These are phyloP conservation scores for Diplodia sapinea DNA, from an alignment of 2,329 filamentous ascomycete species.

Conservation along the genomic window DNA sequence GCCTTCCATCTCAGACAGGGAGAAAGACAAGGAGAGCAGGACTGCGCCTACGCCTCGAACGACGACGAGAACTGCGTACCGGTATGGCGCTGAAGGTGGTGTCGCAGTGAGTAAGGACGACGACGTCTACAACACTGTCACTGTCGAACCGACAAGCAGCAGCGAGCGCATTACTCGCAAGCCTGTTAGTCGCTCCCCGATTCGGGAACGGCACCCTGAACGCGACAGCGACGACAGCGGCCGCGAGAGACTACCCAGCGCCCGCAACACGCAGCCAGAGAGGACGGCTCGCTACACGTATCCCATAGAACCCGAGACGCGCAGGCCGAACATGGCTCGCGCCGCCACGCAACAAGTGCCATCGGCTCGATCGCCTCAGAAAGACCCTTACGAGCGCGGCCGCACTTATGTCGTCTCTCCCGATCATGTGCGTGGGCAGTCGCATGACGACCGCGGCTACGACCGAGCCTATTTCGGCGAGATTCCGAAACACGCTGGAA, in stretches of 20 bases:
- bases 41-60: conserved; percentile 37
- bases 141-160: conserved; percentile 40
- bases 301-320: neutral
- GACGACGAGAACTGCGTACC: conserved; percentile 37
- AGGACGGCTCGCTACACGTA: conserved; percentile 12
- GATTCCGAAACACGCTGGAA: conserved; percentile 38
- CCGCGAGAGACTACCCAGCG: conserved; percentile 17
- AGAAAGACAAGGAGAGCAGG: conserved; percentile 36
- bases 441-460: conserved; percentile 28
- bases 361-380: neutral
- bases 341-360: neutral
- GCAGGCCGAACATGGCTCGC: conserved; percentile 13
- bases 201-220: neutral
- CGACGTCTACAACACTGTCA: conserved; percentile 41
- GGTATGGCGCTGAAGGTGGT: conserved; percentile 39
- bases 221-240: conserved; percentile 14
- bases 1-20: conserved; percentile 37
- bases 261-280: neutral
- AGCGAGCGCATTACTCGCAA: neutral
- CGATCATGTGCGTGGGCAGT: neutral
- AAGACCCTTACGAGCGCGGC: conserved; percentile 4
- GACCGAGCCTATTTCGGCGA: conserved; percentile 39
- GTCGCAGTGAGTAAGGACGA: conserved; percentile 11
- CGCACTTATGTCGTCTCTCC: conserved; percentile 24
- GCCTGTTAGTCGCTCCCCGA: conserved; percentile 7